Conservation (phyloP, 23 red algal genomes). For the Agarophyton chilense region DNA sequence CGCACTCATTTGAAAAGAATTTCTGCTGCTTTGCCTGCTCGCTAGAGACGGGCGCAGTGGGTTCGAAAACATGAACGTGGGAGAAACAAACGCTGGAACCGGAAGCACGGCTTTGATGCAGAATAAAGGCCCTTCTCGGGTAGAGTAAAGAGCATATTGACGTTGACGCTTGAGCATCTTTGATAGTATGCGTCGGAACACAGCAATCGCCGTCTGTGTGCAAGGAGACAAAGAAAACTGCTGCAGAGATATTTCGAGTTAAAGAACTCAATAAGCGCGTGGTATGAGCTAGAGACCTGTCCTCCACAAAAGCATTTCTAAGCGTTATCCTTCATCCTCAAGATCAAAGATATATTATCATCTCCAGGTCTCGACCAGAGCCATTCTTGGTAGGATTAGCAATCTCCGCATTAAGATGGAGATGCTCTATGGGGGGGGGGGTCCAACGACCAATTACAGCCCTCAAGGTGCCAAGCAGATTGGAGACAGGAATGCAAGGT, state of each 20-base stretch:
- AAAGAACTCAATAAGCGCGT: no score
- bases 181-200: not conserved
- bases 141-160: not conserved
- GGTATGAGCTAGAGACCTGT: no score
- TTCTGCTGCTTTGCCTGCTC: not conserved
- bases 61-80: slow-evolving; percentile 1
- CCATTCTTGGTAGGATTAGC: no score
- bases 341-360: no score
- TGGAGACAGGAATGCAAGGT: no score
- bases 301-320: no score
- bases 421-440: no score
- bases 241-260: not conserved
- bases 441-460: no score
- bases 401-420: no score
- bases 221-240: not conserved
- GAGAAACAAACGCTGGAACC: not conserved
- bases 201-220: not conserved
- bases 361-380: no score
- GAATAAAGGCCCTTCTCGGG: not conserved
- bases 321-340: no score
- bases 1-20: not conserved
- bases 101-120: not conserved
- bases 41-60: not conserved
- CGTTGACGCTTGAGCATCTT: slow-evolving; percentile 24
- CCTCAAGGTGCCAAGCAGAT: no score